phyloP scores from a whole-genome alignment of 1,284 basidiomycete species.

The Ceratobasidium papillatum region DNA sequence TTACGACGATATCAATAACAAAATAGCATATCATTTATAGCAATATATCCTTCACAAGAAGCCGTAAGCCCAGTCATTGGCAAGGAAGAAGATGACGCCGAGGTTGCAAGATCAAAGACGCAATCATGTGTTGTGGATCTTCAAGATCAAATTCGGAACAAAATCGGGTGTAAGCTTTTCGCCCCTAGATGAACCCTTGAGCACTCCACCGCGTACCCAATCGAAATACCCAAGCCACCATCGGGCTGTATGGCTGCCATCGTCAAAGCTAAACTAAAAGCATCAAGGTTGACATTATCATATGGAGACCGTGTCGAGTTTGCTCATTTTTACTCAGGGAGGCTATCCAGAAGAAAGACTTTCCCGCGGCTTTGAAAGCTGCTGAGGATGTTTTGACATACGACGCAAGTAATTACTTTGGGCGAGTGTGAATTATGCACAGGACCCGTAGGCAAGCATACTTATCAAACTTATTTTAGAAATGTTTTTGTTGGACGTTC shows the following conservation, averaged over 20 bases:
- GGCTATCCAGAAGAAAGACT: slow-evolving; percentile 79
- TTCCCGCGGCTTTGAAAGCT: slow-evolving; percentile 70
- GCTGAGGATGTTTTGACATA: slow-evolving; percentile 72
- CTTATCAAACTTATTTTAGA: slow-evolving; percentile 56
- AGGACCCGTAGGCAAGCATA: background rate
- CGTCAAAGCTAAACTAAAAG: slow-evolving; percentile 78
- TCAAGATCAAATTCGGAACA: background rate
- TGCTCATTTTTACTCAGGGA: slow-evolving; percentile 57
- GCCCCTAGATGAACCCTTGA: slow-evolving; percentile 9
- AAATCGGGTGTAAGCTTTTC: slow-evolving; percentile 6
- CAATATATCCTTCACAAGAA: too few species aligned
- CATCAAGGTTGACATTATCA: slow-evolving; percentile 55
- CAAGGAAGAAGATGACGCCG: background rate
- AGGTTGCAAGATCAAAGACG: background rate
- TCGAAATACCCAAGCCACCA: slow-evolving; percentile 14
- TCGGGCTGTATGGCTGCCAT: slow-evolving; percentile 54
- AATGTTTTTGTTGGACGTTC: slow-evolving; percentile 85
- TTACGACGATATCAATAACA: too few species aligned
- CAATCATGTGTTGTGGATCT: background rate
- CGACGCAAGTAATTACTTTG: slow-evolving; percentile 81
- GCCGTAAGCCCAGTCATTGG: background rate
- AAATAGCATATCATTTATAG: too few species aligned
- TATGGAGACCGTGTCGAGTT: background rate
- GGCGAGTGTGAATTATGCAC: slow-evolving; percentile 63
- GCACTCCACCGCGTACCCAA: background rate